phyloP scores from a whole-genome alignment of 805 yeast species.

The Zygotorulaspora florentina region DNA sequence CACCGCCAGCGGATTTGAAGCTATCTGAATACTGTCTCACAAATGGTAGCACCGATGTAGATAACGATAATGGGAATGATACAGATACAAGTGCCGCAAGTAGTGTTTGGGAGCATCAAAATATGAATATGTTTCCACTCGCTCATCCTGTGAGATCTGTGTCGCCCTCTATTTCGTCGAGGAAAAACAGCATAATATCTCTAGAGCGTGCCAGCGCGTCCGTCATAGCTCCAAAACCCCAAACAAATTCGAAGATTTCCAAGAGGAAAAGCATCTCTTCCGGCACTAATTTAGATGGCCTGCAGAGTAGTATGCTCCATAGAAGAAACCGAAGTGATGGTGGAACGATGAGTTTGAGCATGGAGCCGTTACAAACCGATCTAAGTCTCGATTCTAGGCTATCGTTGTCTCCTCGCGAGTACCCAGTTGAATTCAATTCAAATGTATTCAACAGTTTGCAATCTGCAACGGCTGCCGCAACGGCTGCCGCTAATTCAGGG shows the following conservation, averaged over 20 bases:
- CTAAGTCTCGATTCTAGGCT: slow-evolving; percentile 7
- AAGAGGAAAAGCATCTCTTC: slow-evolving; percentile 11
- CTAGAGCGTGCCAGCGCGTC: slow-evolving; percentile 9
- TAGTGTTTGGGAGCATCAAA: slow-evolving; percentile 11
- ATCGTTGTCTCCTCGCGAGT: slow-evolving; percentile 8
- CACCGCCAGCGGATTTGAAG: slow-evolving; percentile 6
- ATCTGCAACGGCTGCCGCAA: background rate
- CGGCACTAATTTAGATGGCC: slow-evolving; percentile 9
- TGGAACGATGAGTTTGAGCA: slow-evolving; percentile 6
- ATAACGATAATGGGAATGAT: slow-evolving; percentile 9
- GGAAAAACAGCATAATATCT: slow-evolving; percentile 13
- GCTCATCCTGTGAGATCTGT: slow-evolving; percentile 8
- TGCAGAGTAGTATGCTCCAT: slow-evolving; percentile 5
- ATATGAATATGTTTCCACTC: slow-evolving; percentile 7
- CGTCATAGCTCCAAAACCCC: background rate
- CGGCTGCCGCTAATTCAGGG: background rate
- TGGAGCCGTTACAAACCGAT: slow-evolving; percentile 8
- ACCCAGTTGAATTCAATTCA: slow-evolving; percentile 10
- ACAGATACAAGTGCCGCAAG: slow-evolving; percentile 11
- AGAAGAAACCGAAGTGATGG: slow-evolving; percentile 15
- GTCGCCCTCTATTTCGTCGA: slow-evolving; percentile 10
- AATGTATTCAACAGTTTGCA: slow-evolving; percentile 5
- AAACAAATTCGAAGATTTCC: slow-evolving; percentile 3
- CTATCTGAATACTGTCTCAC: slow-evolving; percentile 5
- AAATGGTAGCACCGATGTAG: slow-evolving; percentile 1